Evolutionary conservation across 148 eudicot genomes (phyloP).

Genomic region (Camellia lanceoleosa): DNA sequence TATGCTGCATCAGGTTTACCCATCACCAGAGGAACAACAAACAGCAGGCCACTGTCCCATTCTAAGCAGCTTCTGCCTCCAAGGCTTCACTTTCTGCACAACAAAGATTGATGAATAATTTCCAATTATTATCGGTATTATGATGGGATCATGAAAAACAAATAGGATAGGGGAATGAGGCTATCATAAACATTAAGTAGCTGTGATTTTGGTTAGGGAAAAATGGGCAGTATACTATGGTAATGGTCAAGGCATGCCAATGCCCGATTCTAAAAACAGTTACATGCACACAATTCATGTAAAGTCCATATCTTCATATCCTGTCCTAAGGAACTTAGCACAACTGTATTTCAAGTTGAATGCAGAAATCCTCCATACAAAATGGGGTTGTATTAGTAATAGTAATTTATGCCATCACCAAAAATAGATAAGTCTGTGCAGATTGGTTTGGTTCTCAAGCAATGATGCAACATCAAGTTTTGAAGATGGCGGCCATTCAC

Average conservation of each 20-base stretch:
- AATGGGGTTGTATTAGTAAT: background rate
- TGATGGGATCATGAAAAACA: background rate
- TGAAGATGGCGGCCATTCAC: background rate
- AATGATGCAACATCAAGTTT: background rate
- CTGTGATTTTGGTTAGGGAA: background rate
- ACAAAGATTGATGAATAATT: background rate
- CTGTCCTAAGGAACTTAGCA: background rate
- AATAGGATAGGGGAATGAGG: background rate
- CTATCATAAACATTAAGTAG: background rate
- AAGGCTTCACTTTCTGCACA: conserved; percentile 22
- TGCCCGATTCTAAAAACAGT: background rate
- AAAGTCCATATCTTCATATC: background rate
- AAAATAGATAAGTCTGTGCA: background rate
- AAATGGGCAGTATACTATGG: background rate
- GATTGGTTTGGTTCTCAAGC: background rate
- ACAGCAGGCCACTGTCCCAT: conserved; percentile 8
- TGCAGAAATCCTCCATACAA: background rate
- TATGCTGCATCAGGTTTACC: background rate
- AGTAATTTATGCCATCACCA: background rate
- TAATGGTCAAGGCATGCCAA: background rate
- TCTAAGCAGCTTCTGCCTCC: conserved; percentile 2
- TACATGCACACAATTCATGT: background rate
- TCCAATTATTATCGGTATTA: background rate
- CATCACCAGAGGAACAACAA: background rate
- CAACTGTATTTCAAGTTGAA: background rate